These are phyloP conservation scores for Chlamydomonas reinhardtii DNA, from an alignment of 163 green algal genomes.

Conservation along the genomic window DNA sequence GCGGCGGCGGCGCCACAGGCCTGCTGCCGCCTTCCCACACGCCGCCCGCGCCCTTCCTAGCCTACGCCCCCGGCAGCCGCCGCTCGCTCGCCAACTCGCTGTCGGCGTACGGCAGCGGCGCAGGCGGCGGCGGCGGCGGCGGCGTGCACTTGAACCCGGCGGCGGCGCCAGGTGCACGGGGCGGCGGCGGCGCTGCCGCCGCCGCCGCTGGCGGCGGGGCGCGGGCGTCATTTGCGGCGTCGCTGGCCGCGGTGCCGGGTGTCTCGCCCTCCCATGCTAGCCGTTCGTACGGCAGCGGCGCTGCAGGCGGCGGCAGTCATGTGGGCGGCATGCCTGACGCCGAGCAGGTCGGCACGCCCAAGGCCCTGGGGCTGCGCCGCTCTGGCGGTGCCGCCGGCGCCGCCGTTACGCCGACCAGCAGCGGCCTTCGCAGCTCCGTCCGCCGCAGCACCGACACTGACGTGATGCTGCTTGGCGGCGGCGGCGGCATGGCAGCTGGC, in stretches of 20 bases:
- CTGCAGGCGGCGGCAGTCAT: too few species aligned
- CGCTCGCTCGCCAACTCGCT: neutral
- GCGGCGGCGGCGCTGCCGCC: neutral
- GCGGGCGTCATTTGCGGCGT: too few species aligned
- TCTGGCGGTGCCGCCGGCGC: neutral
- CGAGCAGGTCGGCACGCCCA: neutral
- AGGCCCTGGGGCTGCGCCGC: too few species aligned
- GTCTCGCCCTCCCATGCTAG: too few species aligned
- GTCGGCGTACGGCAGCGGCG: neutral
- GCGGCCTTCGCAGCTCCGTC: neutral
- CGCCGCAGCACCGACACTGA: constrained; percentile 28
- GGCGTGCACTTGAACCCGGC: too few species aligned
- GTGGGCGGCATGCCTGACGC: too few species aligned
- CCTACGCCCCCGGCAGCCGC: neutral
- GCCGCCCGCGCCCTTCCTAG: neutral
- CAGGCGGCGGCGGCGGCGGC: too few species aligned
- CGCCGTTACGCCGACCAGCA: neutral
- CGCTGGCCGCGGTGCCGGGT: too few species aligned
- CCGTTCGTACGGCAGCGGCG: too few species aligned
- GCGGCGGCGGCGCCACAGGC: neutral
- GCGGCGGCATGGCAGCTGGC: too few species aligned
- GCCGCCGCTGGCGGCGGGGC: neutral
- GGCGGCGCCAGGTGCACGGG: too few species aligned
- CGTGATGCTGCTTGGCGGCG: neutral
- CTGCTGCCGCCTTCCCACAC: neutral